phyloP scores from a whole-genome alignment of 345 rosid species.

The Arabidopsis arenosa region DNA sequence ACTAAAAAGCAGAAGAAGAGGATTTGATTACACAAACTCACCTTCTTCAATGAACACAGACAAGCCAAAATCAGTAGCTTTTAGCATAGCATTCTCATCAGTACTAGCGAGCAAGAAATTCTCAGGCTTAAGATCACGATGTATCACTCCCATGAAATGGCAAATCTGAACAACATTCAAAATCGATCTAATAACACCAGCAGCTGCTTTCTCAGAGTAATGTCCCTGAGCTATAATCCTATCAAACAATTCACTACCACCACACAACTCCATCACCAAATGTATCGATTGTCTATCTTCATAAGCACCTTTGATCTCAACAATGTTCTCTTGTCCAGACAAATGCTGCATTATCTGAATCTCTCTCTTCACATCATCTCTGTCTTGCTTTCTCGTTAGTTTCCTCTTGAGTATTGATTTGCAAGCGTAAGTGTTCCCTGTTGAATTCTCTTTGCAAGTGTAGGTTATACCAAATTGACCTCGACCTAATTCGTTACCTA shows the following conservation, averaged over 20 bases:
- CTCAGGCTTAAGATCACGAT: conserved; percentile 91
- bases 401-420: conserved; percentile 81
- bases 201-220: conserved; percentile 79
- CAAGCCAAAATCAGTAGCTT: conserved; percentile 86
- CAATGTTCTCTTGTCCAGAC: conserved; percentile 79
- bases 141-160: conserved; percentile 91
- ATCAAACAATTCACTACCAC: conserved; percentile 89
- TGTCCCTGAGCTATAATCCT: conserved; percentile 76
- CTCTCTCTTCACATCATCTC: conserved; percentile 76
- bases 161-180: conserved; percentile 78
- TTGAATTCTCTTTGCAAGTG: conserved; percentile 68
- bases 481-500: conserved; percentile 81
- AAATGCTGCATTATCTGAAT: conserved; percentile 85
- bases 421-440: conserved; percentile 69
- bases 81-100: conserved; percentile 63
- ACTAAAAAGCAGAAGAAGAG: background rate
- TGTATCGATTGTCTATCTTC: conserved; percentile 79
- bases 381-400: conserved; percentile 57
- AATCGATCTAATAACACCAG: conserved; percentile 57
- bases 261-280: conserved; percentile 87
- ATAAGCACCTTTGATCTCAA: conserved; percentile 73
- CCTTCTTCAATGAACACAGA: conserved; percentile 89
- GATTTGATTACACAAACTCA: conserved; percentile 21
- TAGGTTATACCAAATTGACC: conserved; percentile 86
- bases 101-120: conserved; percentile 74